Conservation (phyloP, 2,329 filamentous ascomycete species). For the Neocucurbitaria cava region DNA sequence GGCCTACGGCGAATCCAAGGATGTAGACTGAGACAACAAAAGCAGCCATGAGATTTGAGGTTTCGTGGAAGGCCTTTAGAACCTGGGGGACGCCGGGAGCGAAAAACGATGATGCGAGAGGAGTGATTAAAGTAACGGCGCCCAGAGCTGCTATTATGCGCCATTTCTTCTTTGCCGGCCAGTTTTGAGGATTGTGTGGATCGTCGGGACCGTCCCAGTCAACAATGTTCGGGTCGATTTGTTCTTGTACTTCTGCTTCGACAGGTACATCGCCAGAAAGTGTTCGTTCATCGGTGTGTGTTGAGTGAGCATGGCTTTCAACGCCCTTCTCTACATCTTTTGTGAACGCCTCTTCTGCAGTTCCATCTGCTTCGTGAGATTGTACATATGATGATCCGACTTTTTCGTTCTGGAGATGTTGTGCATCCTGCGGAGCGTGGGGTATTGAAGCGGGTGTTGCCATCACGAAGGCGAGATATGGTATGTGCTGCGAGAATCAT, state of each 20-base stretch:
- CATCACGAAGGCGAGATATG: slow-evolving; percentile 22
- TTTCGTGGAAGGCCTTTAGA: slow-evolving; percentile 40
- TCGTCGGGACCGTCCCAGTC: slow-evolving; percentile 48
- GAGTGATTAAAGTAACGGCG: slow-evolving; percentile 48
- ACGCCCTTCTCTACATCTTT: slow-evolving; percentile 39
- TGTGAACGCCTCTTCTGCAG: slow-evolving; percentile 15
- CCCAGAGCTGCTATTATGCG: slow-evolving; percentile 42
- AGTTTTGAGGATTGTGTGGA: slow-evolving; percentile 50
- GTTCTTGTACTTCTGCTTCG: slow-evolving; percentile 15
- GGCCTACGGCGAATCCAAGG: slow-evolving; percentile 49
- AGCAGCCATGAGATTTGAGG: slow-evolving; percentile 39
- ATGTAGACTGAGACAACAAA: slow-evolving; percentile 51
- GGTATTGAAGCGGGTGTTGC: slow-evolving; percentile 26
- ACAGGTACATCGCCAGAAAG: slow-evolving; percentile 17
- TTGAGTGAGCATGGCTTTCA: slow-evolving; percentile 29
- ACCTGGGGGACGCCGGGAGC: slow-evolving; percentile 68
- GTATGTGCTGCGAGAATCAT: slow-evolving; percentile 3
- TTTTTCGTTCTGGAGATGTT: slow-evolving; percentile 28
- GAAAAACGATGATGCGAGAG: slow-evolving; percentile 49
- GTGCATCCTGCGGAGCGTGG: slow-evolving; percentile 24
- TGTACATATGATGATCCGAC: slow-evolving; percentile 32
- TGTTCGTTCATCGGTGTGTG: slow-evolving; percentile 33
- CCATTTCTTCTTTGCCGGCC: slow-evolving; percentile 48
- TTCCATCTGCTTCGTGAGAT: slow-evolving; percentile 33
- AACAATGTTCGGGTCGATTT: slow-evolving; percentile 36